Percentiles rank a stretch among this genome's conserved stretches.
These are phyloP conservation scores for Myrica gale DNA, from an alignment of 306 rosid species.

Conservation along the genomic window DNA sequence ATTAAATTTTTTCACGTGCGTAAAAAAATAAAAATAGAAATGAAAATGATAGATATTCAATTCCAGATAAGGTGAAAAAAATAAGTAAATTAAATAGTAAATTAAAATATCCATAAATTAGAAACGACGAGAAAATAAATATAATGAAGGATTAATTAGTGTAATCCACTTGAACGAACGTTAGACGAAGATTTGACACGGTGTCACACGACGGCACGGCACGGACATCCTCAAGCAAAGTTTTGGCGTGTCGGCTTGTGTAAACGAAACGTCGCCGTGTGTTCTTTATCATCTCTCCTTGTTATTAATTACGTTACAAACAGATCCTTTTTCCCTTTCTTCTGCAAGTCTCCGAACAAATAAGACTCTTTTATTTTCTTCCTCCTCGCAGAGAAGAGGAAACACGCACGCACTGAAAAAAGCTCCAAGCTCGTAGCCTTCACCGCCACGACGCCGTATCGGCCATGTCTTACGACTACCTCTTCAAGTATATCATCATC, in stretches of 20 bases:
- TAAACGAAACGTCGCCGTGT: constrained; percentile 9
- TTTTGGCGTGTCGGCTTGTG: constrained; percentile 25
- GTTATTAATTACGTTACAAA: neutral
- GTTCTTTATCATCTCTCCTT: neutral
- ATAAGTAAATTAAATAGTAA: no score
- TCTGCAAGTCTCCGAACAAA: neutral
- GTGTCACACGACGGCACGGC: no score
- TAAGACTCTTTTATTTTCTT: neutral
- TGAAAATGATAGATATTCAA: no score
- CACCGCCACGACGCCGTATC: constrained; percentile 26
- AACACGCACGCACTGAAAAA: neutral
- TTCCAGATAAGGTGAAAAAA: no score
- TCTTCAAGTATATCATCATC: constrained; percentile 97
- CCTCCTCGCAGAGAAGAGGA: neutral
- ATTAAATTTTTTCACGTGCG: no score
- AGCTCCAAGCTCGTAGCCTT: neutral
- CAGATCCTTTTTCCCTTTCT: neutral
- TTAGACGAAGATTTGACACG: no score
- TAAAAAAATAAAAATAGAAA: no score
- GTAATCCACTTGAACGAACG: no score
- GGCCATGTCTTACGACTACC: constrained; percentile 88
- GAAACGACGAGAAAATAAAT: no score
- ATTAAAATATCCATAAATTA: no score
- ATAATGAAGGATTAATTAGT: no score
- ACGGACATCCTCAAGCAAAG: neutral